Percentiles rank a stretch among this genome's conserved stretches.
These are phyloP conservation scores for Clonostachys sp. DNA, from an alignment of 2,329 filamentous ascomycete species.

Conservation along the genomic window DNA sequence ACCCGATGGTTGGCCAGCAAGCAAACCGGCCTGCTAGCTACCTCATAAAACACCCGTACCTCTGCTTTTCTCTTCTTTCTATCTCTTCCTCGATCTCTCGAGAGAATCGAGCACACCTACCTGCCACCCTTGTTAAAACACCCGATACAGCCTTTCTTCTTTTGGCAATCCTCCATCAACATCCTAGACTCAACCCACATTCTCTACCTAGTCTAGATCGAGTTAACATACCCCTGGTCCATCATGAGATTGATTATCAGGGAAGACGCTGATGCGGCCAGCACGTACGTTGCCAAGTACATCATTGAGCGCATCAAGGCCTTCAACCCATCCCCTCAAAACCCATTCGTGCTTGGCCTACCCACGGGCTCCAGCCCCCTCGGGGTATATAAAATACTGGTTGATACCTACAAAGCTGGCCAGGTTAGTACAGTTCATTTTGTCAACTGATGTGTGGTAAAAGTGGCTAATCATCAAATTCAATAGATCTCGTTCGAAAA, in stretches of 20 bases:
- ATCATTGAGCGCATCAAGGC: conserved; percentile 77
- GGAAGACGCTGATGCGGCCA: conserved; percentile 64
- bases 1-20: no score
- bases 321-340: conserved; percentile 66
- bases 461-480: no score
- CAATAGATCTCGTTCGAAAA: conserved; percentile 73
- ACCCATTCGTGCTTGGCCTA: conserved; percentile 77
- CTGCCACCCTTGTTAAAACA: neutral
- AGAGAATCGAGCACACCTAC: conserved; percentile 2
- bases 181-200: conserved; percentile 1
- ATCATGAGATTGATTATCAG: conserved; percentile 80
- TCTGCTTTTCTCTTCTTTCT: conserved; percentile 1
- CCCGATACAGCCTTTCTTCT: neutral
- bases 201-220: conserved; percentile 9
- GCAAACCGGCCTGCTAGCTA: neutral
- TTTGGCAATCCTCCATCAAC: neutral
- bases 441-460: neutral
- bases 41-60: neutral
- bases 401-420: conserved; percentile 65
- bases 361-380: conserved; percentile 81
- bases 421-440: conserved; percentile 30
- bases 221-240: conserved; percentile 7
- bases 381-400: conserved; percentile 71
- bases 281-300: conserved; percentile 75
- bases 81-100: conserved; percentile 4